phyloP scores from a whole-genome alignment of 305 asterid species.

The Fraxinus angustifolia region DNA sequence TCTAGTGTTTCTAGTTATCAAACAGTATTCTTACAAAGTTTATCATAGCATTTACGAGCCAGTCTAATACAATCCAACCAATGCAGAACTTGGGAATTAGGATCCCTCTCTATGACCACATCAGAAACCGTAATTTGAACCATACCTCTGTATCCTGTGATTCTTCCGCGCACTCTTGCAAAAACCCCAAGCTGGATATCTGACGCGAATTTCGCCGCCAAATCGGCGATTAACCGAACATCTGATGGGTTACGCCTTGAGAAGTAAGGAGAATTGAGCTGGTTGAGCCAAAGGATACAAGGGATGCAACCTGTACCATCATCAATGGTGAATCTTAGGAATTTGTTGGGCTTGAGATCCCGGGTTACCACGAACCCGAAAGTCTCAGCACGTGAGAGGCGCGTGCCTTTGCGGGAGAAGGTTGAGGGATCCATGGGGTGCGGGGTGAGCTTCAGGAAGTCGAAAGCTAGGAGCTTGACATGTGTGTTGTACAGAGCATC shows the following conservation, averaged over 20 bases:
- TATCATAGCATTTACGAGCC: slow-evolving; percentile 56
- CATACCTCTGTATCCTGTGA: slow-evolving; percentile 47
- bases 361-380: slow-evolving; percentile 60
- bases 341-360: slow-evolving; percentile 53
- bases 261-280: slow-evolving; percentile 52
- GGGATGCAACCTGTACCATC: slow-evolving; percentile 77
- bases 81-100: slow-evolving; percentile 72
- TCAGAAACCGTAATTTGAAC: slow-evolving; percentile 75
- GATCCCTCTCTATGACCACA: slow-evolving; percentile 61
- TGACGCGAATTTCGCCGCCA: slow-evolving; percentile 40
- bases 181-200: slow-evolving; percentile 56
- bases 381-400: slow-evolving; percentile 57
- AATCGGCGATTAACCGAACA: slow-evolving; percentile 65
- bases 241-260: slow-evolving; percentile 50
- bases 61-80: slow-evolving; percentile 70
- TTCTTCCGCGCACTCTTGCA: slow-evolving; percentile 73
- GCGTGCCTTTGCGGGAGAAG: slow-evolving; percentile 43
- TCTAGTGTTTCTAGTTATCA: slow-evolving; percentile 5
- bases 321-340: slow-evolving; percentile 58
- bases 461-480: slow-evolving; percentile 60
- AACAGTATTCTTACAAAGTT: background rate
- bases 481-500: slow-evolving; percentile 44
- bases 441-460: slow-evolving; percentile 45
- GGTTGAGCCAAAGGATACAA: slow-evolving; percentile 80
- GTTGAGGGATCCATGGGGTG: slow-evolving; percentile 31